Evolutionary conservation across 768 basidiomycete species (phyloP).

Genomic region (Termitomyces sp.): DNA sequence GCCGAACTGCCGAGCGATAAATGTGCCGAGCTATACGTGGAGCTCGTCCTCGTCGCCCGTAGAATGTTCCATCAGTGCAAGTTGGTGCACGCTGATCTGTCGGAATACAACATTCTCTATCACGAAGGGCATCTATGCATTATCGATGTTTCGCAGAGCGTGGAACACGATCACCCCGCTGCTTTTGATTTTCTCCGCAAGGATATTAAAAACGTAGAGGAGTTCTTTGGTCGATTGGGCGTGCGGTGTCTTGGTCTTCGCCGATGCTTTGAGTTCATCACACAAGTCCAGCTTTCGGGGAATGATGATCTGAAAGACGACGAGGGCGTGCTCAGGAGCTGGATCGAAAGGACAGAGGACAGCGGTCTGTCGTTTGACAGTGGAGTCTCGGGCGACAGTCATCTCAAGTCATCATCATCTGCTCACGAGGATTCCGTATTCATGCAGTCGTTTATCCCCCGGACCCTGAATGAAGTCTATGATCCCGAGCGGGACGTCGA

Average conservation of each 20-base stretch:
- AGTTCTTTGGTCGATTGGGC: slow-evolving; percentile 79
- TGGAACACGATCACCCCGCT: slow-evolving; percentile 95
- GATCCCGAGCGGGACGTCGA: slow-evolving; percentile 94
- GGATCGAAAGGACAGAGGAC: slow-evolving; percentile 37
- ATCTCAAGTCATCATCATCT: slow-evolving; percentile 13
- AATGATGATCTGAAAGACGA: slow-evolving; percentile 17
- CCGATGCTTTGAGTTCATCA: slow-evolving; percentile 86
- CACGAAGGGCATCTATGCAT: slow-evolving; percentile 79
- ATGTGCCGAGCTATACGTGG: slow-evolving; percentile 61
- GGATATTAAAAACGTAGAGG: slow-evolving; percentile 90
- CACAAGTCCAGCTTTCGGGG: slow-evolving; percentile 40
- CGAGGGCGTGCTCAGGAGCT: slow-evolving; percentile 32
- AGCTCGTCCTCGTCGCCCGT: slow-evolving; percentile 75
- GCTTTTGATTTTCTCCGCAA: slow-evolving; percentile 94
- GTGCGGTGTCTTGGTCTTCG: slow-evolving; percentile 74
- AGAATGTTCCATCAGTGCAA: slow-evolving; percentile 86
- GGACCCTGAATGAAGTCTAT: slow-evolving; percentile 85
- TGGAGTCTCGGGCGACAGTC: background rate
- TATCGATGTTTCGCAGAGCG: slow-evolving; percentile 98
- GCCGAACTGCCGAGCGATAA: slow-evolving; percentile 47
- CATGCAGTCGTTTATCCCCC: slow-evolving; percentile 87
- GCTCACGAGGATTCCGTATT: slow-evolving; percentile 87
- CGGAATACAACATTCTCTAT: slow-evolving; percentile 96
- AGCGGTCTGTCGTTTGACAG: background rate
- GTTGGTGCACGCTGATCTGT: slow-evolving; percentile 95